Conservation (phyloP, 345 rosid species). For the Eucalyptus erythrocorys region DNA sequence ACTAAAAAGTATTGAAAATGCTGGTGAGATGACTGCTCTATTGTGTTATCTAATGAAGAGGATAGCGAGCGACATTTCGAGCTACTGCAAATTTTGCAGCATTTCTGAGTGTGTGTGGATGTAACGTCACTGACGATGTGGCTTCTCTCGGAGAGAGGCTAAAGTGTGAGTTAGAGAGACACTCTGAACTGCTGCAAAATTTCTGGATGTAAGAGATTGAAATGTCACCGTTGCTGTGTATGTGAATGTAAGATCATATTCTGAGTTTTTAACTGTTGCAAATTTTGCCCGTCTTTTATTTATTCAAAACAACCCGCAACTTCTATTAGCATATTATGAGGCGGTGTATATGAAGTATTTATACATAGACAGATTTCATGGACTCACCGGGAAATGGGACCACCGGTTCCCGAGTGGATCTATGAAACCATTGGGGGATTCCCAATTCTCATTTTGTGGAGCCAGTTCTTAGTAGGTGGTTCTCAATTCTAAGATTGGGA, state of each 20-base stretch:
- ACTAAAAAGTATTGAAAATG: neutral
- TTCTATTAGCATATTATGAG: neutral
- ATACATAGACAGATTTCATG: rapidly evolving
- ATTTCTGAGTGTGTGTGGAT: neutral
- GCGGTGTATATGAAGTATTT: neutral
- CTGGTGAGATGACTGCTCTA: neutral
- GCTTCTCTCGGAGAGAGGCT: neutral
- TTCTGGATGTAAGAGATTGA: neutral
- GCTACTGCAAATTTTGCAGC: neutral
- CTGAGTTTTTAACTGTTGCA: neutral
- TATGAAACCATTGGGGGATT: neutral
- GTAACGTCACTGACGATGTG: neutral
- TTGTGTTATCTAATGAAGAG: neutral
- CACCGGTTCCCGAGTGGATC: neutral
- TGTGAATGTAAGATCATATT: neutral
- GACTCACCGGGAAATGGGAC: rapidly evolving
- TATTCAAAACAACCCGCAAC: neutral
- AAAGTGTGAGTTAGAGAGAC: neutral
- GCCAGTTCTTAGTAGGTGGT: rapidly evolving
- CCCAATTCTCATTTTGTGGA: neutral
- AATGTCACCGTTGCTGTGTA: too few species aligned
- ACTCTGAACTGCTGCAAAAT: neutral
- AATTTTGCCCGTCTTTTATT: neutral
- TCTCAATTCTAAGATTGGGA: too few species aligned
- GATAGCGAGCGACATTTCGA: neutral